Percentiles rank a stretch among this genome's conserved stretches.
These are phyloP conservation scores for Kodamaea leandrae DNA, from an alignment of 805 yeast genomes.

Conservation along the genomic window DNA sequence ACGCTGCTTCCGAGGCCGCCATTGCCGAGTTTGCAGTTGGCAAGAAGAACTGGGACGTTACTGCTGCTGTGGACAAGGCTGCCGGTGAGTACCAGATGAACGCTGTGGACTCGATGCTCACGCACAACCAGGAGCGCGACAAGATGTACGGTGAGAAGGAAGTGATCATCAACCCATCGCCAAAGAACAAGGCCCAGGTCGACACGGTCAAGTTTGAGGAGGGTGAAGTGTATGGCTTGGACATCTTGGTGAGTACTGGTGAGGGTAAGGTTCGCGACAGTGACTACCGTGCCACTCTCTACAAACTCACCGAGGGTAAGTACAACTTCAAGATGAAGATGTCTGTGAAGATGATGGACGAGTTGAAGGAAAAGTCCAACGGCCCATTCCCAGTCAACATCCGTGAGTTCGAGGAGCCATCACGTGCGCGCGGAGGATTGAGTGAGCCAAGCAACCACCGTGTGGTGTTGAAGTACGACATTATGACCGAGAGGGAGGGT, in stretches of 20 bases:
- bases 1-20: constrained; percentile 80
- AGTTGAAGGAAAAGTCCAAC: constrained; percentile 62
- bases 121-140: constrained; percentile 67
- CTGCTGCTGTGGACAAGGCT: constrained; percentile 60
- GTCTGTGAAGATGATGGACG: constrained; percentile 63
- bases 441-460: constrained; percentile 69
- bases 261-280: constrained; percentile 65
- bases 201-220: constrained; percentile 66
- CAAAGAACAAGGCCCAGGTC: constrained; percentile 60
- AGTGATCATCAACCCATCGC: constrained; percentile 71
- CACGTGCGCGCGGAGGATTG: constrained; percentile 71
- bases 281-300: constrained; percentile 63
- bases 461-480: constrained; percentile 65
- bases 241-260: constrained; percentile 63
- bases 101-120: constrained; percentile 74
- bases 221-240: constrained; percentile 76
- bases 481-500: constrained; percentile 64
- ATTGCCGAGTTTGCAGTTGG: constrained; percentile 64
- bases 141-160: constrained; percentile 73
- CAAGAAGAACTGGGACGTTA: constrained; percentile 71
- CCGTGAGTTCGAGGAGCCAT: constrained; percentile 63
- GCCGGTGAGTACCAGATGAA: constrained; percentile 56
- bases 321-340: constrained; percentile 71
- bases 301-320: constrained; percentile 66
- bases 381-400: constrained; percentile 66